phyloP scores from a whole-genome alignment of 768 basidiomycete genomes.

The Podaxis rugospora region DNA sequence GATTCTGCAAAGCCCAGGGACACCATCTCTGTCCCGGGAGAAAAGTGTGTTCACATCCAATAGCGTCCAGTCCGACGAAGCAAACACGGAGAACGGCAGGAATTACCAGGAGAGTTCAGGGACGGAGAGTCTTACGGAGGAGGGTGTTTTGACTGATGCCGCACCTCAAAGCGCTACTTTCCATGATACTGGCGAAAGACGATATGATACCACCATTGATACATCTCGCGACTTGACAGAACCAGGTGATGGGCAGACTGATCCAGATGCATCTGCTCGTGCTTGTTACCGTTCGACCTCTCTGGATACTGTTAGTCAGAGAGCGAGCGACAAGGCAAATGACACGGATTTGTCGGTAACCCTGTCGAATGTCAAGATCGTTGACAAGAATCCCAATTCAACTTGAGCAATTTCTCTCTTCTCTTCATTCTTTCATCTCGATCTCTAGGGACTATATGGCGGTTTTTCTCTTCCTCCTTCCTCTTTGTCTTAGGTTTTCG shows the following conservation, averaged over 20 bases:
- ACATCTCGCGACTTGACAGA: neutral
- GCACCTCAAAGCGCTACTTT: neutral
- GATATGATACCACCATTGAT: neutral
- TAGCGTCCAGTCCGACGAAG: conserved; percentile 54
- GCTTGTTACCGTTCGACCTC: conserved; percentile 8
- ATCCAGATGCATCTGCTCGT: neutral
- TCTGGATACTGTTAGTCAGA: conserved; percentile 10
- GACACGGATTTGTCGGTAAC: neutral
- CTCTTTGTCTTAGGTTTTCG: neutral
- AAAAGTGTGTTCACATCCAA: conserved; percentile 59
- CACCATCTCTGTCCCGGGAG: conserved; percentile 43
- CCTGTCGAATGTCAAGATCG: neutral
- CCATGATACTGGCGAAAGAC: neutral
- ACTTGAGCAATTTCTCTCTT: neutral
- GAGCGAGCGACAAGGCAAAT: neutral
- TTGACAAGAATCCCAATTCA: neutral
- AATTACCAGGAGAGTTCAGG: conserved; percentile 11
- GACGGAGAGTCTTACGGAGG: neutral
- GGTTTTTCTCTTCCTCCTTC: neutral
- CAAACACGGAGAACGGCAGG: conserved; percentile 45
- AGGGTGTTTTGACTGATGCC: conserved; percentile 2
- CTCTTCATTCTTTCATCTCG: neutral
- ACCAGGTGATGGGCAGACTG: neutral
- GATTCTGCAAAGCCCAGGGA: conserved; percentile 43
- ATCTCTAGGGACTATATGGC: neutral